Conservation (phyloP, 176 grass and related monocot species). For the Musa itinerans region DNA sequence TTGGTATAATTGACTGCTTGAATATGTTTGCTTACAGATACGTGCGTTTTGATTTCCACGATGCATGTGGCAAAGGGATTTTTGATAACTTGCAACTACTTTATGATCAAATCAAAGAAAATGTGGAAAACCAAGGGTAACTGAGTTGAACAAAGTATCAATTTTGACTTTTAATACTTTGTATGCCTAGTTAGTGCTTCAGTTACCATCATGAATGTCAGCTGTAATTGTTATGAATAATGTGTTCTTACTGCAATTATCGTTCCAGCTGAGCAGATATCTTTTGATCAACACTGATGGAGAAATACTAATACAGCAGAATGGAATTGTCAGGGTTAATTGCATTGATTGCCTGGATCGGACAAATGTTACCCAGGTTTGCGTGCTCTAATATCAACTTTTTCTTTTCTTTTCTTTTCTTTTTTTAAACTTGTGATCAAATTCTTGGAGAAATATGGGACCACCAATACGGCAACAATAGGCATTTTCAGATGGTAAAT, state of each 20-base stretch:
- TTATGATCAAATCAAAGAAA: slow-evolving; percentile 61
- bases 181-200: slow-evolving; percentile 3
- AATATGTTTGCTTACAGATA: slow-evolving; percentile 40
- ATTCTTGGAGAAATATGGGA: neutral
- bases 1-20: neutral
- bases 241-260: slow-evolving; percentile 51
- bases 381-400: neutral
- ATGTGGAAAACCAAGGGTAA: slow-evolving; percentile 92
- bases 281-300: slow-evolving; percentile 83
- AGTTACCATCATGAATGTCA: slow-evolving; percentile 16
- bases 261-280: slow-evolving; percentile 96
- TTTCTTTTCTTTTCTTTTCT: neutral
- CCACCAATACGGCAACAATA: too few relatives aligned
- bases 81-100: slow-evolving; percentile 80
- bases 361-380: slow-evolving; percentile 97
- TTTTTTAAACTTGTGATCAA: neutral
- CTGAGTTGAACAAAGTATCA: slow-evolving; percentile 10
- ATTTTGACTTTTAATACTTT: slow-evolving; percentile 1
- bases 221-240: slow-evolving; percentile 42
- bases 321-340: slow-evolving; percentile 67
- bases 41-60: slow-evolving; percentile 90
- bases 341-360: slow-evolving; percentile 98
- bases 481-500: too few relatives aligned
- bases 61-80: slow-evolving; percentile 67
- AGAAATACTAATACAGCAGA: slow-evolving; percentile 76